These are phyloP conservation scores for Emergomyces pasteurianus DNA, from an alignment of 2,329 filamentous ascomycete genomes.

Conservation along the genomic window DNA sequence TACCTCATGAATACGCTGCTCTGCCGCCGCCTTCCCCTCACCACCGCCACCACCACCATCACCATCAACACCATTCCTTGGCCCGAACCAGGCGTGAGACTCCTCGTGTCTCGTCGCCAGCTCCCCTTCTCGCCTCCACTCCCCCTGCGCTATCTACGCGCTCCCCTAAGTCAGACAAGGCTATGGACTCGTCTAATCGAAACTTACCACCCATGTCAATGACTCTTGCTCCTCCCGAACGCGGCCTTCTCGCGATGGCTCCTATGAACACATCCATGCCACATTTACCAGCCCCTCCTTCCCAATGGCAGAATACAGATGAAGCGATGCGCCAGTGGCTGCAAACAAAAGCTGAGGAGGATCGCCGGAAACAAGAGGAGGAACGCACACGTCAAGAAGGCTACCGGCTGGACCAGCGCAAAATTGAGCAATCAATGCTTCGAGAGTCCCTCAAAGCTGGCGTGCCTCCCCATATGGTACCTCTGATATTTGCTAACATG, in stretches of 20 bases:
- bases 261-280: conserved; percentile 32
- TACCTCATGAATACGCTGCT: conserved; percentile 38
- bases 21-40: conserved; percentile 25
- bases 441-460: conserved; percentile 56
- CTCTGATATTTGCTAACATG: conserved; percentile 63
- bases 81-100: conserved; percentile 13
- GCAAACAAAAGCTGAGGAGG: conserved; percentile 59
- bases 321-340: conserved; percentile 64
- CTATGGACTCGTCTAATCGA: conserved; percentile 59
- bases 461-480: conserved; percentile 62
- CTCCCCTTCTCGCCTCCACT: conserved; percentile 13
- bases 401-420: conserved; percentile 58
- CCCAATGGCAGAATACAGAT: conserved; percentile 55
- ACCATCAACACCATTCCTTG: conserved; percentile 13
- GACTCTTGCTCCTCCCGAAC: conserved; percentile 40
- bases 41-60: conserved; percentile 16
- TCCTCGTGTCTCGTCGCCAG: conserved; percentile 1
- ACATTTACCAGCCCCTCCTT: conserved; percentile 48
- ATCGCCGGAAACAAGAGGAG: conserved; percentile 59
- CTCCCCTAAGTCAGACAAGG: conserved; percentile 32
- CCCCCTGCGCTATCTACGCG: conserved; percentile 21
- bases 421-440: conserved; percentile 61
- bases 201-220: conserved; percentile 58
- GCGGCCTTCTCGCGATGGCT: conserved; percentile 19
- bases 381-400: conserved; percentile 53